These are phyloP conservation scores for Globisporangium orthogonon DNA, from an alignment of 352 stramenopile species.

Conservation along the genomic window DNA sequence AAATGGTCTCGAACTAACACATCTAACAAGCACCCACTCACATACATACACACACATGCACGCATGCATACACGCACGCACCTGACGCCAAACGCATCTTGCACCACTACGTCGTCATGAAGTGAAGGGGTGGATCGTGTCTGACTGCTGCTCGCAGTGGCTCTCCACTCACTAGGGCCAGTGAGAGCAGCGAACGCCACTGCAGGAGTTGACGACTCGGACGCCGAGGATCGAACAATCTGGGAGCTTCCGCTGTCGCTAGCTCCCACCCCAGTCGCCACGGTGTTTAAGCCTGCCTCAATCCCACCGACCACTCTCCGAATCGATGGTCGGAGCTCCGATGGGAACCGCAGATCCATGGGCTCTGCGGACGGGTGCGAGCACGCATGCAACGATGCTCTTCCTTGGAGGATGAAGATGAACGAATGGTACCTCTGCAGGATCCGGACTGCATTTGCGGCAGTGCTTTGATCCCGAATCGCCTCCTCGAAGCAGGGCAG, in stretches of 20 bases:
- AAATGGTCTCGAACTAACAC: not conserved
- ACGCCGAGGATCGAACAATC: not conserved
- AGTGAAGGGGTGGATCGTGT: not conserved
- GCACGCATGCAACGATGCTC: slow-evolving; percentile 21
- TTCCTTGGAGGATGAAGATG: slow-evolving; percentile 65
- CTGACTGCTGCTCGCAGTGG: slow-evolving; percentile 8
- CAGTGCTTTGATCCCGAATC: slow-evolving; percentile 8
- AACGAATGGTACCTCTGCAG: slow-evolving; percentile 48
- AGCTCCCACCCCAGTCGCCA: slow-evolving; percentile 10
- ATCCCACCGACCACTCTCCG: slow-evolving; percentile 39
- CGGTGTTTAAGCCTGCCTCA: slow-evolving; percentile 22
- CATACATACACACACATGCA: not conserved
- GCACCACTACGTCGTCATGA: not conserved
- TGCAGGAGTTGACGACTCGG: slow-evolving; percentile 1
- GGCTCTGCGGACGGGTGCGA: slow-evolving; percentile 53
- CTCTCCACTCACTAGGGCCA: not conserved
- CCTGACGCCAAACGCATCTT: slow-evolving; percentile 34
- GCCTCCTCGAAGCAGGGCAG: slow-evolving; percentile 6
- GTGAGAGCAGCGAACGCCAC: not conserved
- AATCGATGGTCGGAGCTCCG: slow-evolving; percentile 51
- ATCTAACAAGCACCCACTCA: not conserved
- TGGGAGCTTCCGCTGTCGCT: slow-evolving; percentile 2
- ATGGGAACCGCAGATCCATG: slow-evolving; percentile 45
- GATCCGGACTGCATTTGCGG: slow-evolving; percentile 25
- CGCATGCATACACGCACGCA: slow-evolving; percentile 13